Evolutionary conservation across 2,329 filamentous ascomycete genomes (phyloP).

Genomic region (Eutypella sp.): DNA sequence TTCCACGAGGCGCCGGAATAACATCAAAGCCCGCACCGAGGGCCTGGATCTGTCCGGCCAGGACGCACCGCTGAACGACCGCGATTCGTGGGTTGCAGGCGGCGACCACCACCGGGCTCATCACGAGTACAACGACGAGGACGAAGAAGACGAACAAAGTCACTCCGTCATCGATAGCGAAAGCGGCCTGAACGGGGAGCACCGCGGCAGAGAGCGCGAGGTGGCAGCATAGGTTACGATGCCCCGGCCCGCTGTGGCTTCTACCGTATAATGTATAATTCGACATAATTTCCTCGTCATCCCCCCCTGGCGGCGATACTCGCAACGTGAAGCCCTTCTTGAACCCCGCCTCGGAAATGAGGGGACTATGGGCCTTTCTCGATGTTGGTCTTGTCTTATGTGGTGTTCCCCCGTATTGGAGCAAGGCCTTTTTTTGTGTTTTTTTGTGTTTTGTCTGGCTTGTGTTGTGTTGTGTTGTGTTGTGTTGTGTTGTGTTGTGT

Average conservation of each 20-base stretch:
- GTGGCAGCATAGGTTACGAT: slow-evolving; percentile 9
- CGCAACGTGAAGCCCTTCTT: too few relatives aligned
- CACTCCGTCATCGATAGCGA: slow-evolving; percentile 50
- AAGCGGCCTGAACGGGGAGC: slow-evolving; percentile 50
- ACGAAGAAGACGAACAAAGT: slow-evolving; percentile 60
- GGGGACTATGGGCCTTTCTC: too few relatives aligned
- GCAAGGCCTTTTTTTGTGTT: too few relatives aligned
- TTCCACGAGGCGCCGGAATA: slow-evolving; percentile 75
- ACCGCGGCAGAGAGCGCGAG: slow-evolving; percentile 26
- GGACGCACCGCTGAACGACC: slow-evolving; percentile 71
- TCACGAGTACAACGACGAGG: slow-evolving; percentile 55
- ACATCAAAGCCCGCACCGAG: slow-evolving; percentile 60
- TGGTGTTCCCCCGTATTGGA: too few relatives aligned
- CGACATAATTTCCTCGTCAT: slow-evolving; percentile 1
- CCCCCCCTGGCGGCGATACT: background rate
- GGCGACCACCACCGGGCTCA: slow-evolving; percentile 49
- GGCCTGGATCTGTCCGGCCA: slow-evolving; percentile 79
- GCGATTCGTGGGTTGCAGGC: slow-evolving; percentile 81
- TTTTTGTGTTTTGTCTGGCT: too few relatives aligned
- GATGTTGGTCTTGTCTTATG: too few relatives aligned
- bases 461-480: too few relatives aligned
- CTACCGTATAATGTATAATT: slow-evolving; percentile 25
- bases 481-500: too few relatives aligned
- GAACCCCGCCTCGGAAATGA: too few relatives aligned
- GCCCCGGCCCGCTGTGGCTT: background rate